Percentiles rank a stretch among this genome's conserved stretches.
Conservation (phyloP, 139 green algal genomes). For the Chlamydomonas sp. region DNA sequence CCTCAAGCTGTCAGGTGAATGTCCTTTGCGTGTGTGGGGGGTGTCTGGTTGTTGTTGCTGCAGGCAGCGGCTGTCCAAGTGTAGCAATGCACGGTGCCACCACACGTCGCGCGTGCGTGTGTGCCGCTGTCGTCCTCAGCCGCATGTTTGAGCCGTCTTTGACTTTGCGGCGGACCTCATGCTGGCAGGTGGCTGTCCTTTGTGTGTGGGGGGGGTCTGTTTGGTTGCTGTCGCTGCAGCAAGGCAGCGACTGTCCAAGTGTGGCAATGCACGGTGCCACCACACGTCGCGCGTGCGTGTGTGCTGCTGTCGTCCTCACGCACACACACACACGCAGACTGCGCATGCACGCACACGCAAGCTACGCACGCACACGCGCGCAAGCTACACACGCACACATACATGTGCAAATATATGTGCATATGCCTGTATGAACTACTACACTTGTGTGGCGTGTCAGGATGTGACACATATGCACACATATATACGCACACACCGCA, state of each 20-base stretch:
- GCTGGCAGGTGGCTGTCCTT: neutral
- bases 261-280: too few species aligned
- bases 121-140: conserved; percentile 72
- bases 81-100: too few species aligned
- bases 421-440: too few species aligned
- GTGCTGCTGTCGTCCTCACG: neutral
- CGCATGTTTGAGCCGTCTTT: conserved; percentile 74
- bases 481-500: too few species aligned
- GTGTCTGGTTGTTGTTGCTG: neutral
- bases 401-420: too few species aligned
- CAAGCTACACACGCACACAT: neutral
- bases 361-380: neutral
- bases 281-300: too few species aligned
- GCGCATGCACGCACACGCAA: neutral
- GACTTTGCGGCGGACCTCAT: conserved; percentile 44
- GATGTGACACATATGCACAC: too few species aligned
- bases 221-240: neutral
- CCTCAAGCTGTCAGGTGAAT: neutral
- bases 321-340: neutral
- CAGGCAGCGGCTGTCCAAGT: neutral
- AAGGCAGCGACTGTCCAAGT: neutral
- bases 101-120: too few species aligned
- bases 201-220: neutral
- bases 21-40: neutral
- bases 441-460: too few species aligned